Percentiles rank a stretch among this genome's conserved stretches.
These are phyloP conservation scores for Xylariomycetidae sp. DNA, from an alignment of 2,329 filamentous ascomycete species.

Conservation along the genomic window DNA sequence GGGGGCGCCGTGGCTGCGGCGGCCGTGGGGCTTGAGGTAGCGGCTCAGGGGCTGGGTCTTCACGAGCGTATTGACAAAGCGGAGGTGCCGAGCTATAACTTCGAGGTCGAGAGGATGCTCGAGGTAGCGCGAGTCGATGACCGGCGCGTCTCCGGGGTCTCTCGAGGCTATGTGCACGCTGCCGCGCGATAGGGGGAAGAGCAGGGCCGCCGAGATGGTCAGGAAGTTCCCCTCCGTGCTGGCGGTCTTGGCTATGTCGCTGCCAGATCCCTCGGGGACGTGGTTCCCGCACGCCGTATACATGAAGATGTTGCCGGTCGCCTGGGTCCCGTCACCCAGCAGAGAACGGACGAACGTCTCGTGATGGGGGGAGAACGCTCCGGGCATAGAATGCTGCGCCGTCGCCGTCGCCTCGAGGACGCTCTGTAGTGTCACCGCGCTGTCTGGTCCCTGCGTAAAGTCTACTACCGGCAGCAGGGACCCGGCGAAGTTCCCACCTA, in stretches of 20 bases:
- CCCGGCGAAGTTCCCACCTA: slow-evolving; percentile 6
- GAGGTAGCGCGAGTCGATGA: slow-evolving; percentile 38
- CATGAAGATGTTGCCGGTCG: slow-evolving; percentile 2
- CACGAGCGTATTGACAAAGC: slow-evolving; percentile 27
- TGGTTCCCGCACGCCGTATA: slow-evolving; percentile 1
- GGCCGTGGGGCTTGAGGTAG: slow-evolving; percentile 25
- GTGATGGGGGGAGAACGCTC: slow-evolving; percentile 1
- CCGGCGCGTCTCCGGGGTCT: slow-evolving; percentile 27
- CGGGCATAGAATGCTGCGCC: background rate
- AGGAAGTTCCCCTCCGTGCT: slow-evolving; percentile 18
- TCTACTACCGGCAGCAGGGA: slow-evolving; percentile 4
- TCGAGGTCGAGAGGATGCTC: slow-evolving; percentile 38
- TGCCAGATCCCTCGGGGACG: slow-evolving; percentile 2
- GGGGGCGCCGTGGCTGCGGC: slow-evolving; percentile 16
- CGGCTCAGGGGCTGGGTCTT: slow-evolving; percentile 23
- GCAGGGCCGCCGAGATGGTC: slow-evolving; percentile 26
- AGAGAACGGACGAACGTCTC: slow-evolving; percentile 1
- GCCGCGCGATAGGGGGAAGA: slow-evolving; percentile 37
- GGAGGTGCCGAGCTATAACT: slow-evolving; percentile 30
- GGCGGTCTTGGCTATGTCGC: slow-evolving; percentile 1
- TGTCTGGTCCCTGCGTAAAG: background rate
- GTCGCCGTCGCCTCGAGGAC: background rate
- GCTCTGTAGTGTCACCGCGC: background rate
- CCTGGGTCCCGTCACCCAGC: background rate
- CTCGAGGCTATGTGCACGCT: slow-evolving; percentile 34